These are phyloP conservation scores for Globisporangium megalacanthum DNA, from an alignment of 352 stramenopile species.

Conservation along the genomic window DNA sequence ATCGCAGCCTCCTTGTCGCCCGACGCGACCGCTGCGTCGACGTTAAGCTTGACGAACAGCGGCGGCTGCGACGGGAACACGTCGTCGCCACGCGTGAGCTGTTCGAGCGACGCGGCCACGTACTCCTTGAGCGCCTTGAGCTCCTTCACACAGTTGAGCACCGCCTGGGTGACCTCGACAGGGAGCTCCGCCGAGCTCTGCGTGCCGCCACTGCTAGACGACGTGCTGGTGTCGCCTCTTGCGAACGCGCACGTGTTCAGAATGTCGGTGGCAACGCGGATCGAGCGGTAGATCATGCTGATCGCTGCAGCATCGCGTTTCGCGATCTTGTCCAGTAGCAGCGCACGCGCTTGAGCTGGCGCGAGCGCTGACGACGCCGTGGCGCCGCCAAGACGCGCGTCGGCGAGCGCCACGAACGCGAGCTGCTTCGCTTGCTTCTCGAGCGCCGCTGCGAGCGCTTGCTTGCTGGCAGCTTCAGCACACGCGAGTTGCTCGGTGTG, in stretches of 20 bases:
- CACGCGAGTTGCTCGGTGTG: conserved; percentile 1
- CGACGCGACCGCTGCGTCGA: conserved; percentile 14
- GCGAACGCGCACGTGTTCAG: conserved; percentile 41
- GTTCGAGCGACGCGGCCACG: conserved; percentile 51
- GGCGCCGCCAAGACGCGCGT: not conserved
- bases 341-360: conserved; percentile 17
- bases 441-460: conserved; percentile 20
- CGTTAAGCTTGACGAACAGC: conserved; percentile 13
- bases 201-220: not conserved
- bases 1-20: conserved; percentile 40
- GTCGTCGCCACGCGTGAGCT: conserved; percentile 24
- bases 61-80: conserved; percentile 16
- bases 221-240: not conserved
- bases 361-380: conserved; percentile 4
- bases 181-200: conserved; percentile 27
- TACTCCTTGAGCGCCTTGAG: conserved; percentile 70
- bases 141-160: conserved; percentile 62
- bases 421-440: conserved; percentile 44
- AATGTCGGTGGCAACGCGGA: conserved; percentile 60
- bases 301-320: conserved; percentile 57
- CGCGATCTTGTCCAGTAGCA: conserved; percentile 45
- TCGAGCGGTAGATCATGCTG: conserved; percentile 61
- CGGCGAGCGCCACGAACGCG: conserved; percentile 25
- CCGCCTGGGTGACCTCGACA: conserved; percentile 50
- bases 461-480: conserved; percentile 6